Percentiles rank a stretch among this genome's conserved stretches.
Evolutionary conservation across 2,329 filamentous ascomycete species (phyloP).

Genomic region (Trichophyton equinum): DNA sequence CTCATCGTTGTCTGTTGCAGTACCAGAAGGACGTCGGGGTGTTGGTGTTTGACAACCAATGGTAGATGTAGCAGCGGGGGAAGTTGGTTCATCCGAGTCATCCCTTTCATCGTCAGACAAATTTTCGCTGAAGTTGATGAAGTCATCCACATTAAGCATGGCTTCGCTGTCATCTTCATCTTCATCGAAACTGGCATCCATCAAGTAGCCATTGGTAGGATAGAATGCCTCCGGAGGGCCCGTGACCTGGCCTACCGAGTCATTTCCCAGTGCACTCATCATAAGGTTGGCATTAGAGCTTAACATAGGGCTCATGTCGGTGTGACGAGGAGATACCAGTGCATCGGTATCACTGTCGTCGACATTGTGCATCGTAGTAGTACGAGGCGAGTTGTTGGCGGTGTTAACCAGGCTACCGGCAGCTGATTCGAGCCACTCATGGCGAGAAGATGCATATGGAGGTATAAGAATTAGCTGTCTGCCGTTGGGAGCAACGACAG

Average conservation of each 20-base stretch:
- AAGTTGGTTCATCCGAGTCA: slow-evolving; percentile 36
- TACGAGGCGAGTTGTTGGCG: slow-evolving; percentile 32
- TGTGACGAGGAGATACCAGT: slow-evolving; percentile 25
- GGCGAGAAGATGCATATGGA: slow-evolving; percentile 35
- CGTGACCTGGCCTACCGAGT: slow-evolving; percentile 48
- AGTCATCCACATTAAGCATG: slow-evolving; percentile 54
- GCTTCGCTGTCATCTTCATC: slow-evolving; percentile 52
- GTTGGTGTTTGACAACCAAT: slow-evolving; percentile 24
- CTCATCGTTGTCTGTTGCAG: neutral
- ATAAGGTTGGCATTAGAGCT: slow-evolving; percentile 62
- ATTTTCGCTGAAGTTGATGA: slow-evolving; percentile 54
- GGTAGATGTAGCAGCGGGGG: slow-evolving; percentile 39
- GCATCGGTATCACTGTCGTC: slow-evolving; percentile 37
- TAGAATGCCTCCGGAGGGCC: slow-evolving; percentile 67
- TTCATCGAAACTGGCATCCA: slow-evolving; percentile 45
- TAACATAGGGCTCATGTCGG: slow-evolving; percentile 41
- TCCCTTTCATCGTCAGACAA: slow-evolving; percentile 46
- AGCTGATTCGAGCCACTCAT: slow-evolving; percentile 34
- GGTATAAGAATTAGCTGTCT: slow-evolving; percentile 38
- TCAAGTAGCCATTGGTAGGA: slow-evolving; percentile 45
- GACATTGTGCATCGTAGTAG: slow-evolving; percentile 27
- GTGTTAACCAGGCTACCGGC: slow-evolving; percentile 32
- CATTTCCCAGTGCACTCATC: slow-evolving; percentile 56
- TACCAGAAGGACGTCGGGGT: slow-evolving; percentile 23
- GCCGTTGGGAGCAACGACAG: slow-evolving; percentile 36